Base-by-base conservation (phyloP, 495 filamentous ascomycete genomes). In the Annulohypoxylon nitens region DNA sequence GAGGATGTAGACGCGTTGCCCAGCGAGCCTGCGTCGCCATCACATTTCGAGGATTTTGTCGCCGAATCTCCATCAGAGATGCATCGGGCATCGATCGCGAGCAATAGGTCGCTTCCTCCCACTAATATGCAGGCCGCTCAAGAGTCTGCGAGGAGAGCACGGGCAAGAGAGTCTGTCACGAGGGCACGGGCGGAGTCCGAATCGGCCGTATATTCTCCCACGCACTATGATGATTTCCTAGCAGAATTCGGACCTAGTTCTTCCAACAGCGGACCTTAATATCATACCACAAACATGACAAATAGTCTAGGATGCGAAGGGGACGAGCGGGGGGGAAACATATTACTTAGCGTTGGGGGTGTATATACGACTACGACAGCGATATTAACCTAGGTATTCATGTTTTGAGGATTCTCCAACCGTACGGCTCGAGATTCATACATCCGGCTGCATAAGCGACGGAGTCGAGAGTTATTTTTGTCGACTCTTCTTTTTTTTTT, bases 391-490 rank as follows among this genome's bases (percentile, higher is more conserved):
- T 55, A 53, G 23, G 33, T 37, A 61, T 18, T 47, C 16, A 47
- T 67, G 63, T 58, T 58, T 55, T 43, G 54, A 63, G 60, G 63
- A 67, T 59, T 41, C 30, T 59, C 33, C 18, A 66, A 66, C 47
- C 68, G 61, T 72, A 60, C 57, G 61, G 54, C 65, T 57, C 69
- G 61, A 23, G 68, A 71, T 68, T 61, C 64, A 69, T 69, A 75
- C 65, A 57, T 73, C 73, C 73, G 65, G 50, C 48, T 71, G 73
- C 73, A 75, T 75, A 50, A 75, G 73, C 73, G 73, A 73, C 34
- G 73, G 73, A 71, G 73, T 73, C 64, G 73, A 73, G 57, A 54
- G 63, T 37, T 59, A 12, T 57, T 69, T 64, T 43, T n/a, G 39
- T 43, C 39, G 39, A 43, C 39, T 43, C 12, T 43, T 43, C 14